These are phyloP conservation scores for Berberis vulgaris DNA, from an alignment of 164 flowering plant species.

Conservation along the genomic window DNA sequence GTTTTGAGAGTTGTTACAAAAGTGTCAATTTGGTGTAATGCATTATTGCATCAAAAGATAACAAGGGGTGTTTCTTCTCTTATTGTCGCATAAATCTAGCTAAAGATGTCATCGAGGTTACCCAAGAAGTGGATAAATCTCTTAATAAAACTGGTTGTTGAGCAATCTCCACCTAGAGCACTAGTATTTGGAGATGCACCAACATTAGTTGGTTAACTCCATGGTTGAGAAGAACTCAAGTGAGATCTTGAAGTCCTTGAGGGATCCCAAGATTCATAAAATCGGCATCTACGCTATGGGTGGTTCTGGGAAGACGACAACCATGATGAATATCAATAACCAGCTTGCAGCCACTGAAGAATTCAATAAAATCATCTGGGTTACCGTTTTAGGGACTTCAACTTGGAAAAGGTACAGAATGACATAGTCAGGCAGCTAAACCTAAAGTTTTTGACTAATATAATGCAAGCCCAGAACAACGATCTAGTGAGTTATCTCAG, in stretches of 20 bases:
- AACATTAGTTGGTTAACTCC: background rate
- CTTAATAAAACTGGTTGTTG: too few species aligned
- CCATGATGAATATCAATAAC: constrained; percentile 15
- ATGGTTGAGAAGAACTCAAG: background rate
- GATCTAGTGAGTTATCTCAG: background rate
- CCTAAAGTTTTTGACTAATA: background rate
- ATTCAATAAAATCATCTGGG: constrained; percentile 15
- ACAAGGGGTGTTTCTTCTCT: too few species aligned
- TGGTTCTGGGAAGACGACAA: constrained; percentile 20
- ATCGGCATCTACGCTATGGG: constrained; percentile 16
- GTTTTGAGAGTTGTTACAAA: too few species aligned
- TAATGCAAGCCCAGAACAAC: background rate
- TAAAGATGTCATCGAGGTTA: too few species aligned
- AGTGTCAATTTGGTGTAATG: too few species aligned
- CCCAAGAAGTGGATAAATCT: too few species aligned
- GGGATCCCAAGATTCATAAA: constrained; percentile 7
- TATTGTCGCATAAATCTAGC: too few species aligned
- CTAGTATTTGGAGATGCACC: background rate
- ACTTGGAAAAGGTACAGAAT: constrained; percentile 12
- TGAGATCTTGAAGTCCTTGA: background rate
- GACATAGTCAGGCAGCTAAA: constrained; percentile 2
- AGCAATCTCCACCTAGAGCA: too few species aligned
- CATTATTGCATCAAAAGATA: too few species aligned
- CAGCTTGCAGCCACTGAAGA: background rate
- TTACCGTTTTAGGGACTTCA: constrained; percentile 5